These are phyloP conservation scores for Hanseniaspora thailandica DNA, from an alignment of 805 yeast genomes.

Conservation along the genomic window DNA sequence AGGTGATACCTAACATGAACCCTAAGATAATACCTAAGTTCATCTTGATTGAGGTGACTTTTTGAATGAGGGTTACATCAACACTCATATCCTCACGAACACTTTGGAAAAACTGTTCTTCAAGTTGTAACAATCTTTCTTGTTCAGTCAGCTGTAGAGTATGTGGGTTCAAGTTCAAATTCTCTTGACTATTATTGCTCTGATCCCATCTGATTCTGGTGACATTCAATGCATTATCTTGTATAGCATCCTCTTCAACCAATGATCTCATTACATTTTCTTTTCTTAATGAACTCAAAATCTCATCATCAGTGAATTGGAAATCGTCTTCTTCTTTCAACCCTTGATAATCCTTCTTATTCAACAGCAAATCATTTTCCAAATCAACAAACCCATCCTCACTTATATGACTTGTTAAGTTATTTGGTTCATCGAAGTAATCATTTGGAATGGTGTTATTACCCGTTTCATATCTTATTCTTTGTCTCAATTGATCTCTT, in stretches of 20 bases:
- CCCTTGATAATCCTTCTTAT: neutral
- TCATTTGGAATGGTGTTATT: slow-evolving; percentile 14
- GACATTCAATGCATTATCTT: neutral
- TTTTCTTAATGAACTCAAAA: neutral
- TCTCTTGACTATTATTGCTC: neutral
- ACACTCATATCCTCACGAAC: slow-evolving; percentile 42
- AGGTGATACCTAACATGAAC: slow-evolving; percentile 56
- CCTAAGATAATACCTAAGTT: slow-evolving; percentile 64
- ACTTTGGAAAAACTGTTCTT: slow-evolving; percentile 82
- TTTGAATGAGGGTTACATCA: slow-evolving; percentile 31
- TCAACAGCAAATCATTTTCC: slow-evolving; percentile 4
- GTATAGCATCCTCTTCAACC: neutral
- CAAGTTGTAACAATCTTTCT: slow-evolving; percentile 36
- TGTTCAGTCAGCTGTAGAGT: slow-evolving; percentile 2
- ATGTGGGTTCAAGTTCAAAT: neutral
- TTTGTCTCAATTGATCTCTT: slow-evolving; percentile 58
- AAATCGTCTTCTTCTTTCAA: slow-evolving; percentile 8
- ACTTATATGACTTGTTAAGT: slow-evolving; percentile 3
- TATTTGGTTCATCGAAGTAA: slow-evolving; percentile 17
- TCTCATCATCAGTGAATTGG: slow-evolving; percentile 12
- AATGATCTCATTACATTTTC: slow-evolving; percentile 1
- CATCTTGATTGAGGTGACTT: slow-evolving; percentile 30
- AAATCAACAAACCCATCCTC: slow-evolving; percentile 12
- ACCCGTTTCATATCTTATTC: slow-evolving; percentile 33
- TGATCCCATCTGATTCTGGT: neutral